Base-by-base conservation (phyloP, 306 rosid genomes). In the Fragaria ananassa region DNA sequence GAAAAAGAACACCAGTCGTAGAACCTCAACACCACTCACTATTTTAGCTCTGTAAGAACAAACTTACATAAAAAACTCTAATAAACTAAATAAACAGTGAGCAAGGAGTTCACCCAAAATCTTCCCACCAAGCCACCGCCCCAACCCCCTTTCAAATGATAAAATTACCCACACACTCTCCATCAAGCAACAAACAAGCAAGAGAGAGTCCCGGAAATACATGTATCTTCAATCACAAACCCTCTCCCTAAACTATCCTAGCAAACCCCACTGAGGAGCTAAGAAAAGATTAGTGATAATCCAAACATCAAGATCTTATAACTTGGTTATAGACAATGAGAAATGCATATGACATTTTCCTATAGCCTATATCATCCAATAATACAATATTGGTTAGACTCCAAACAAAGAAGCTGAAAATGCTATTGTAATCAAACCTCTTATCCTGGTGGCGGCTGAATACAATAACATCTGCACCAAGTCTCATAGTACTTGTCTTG, bases 401-500 rank as follows among this genome's bases (percentile, higher is more conserved):
- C 50, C 21, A 39, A 41, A 31, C 12, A 50, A 58, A 12, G 70
- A 78, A 57, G 39, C 56, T 70, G 23, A 44, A 61, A 4, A 35
- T 2, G 9, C 18, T 56, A 74, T 68, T 54, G 19, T 82, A 84
- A 58, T 4, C 89, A 67, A 75, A 92, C 98, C 95, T 79, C 56
- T 88, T 76, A 78, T 84, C 86, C 46, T 54, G 47, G 80, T 85
- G 90, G 42, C 95, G 85, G 74, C 96, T 92, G 78, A 94, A 92
- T 74, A 92, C 96, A 76, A 94, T 86, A 67, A 80, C 97, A 88
- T 95, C 98, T 18, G 92, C 96, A 78, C 99, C 97, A 86, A 95
- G 93, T 89, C 99, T 90, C 99, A 95, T 95, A 42, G 82, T 95
- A 74, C 99, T 90, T 66, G 99, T 95, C 83, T 95, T 95, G 91